phyloP scores from a whole-genome alignment of 345 rosid genomes.

The Mallotus nudiflorus region DNA sequence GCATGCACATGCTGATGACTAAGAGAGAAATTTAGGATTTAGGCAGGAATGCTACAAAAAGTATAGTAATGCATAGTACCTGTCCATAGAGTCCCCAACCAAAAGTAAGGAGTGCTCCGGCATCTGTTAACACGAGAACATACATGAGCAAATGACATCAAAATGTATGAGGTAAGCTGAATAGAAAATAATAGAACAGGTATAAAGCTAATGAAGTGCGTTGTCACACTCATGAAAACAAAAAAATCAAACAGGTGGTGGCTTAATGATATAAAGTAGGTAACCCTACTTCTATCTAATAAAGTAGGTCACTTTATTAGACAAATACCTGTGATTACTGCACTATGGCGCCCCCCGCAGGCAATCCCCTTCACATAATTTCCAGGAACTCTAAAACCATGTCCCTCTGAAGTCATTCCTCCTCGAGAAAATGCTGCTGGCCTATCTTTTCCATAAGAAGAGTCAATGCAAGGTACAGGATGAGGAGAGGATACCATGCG shows the following conservation, averaged over 20 bases:
- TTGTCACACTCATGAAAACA: not conserved
- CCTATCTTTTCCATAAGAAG: conserved; percentile 58
- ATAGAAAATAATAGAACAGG: too few relatives aligned
- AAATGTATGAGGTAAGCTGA: conserved; percentile 1
- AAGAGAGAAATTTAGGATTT: too few relatives aligned
- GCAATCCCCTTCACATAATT: conserved; percentile 79
- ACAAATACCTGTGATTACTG: conserved; percentile 71
- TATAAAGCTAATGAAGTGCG: not conserved
- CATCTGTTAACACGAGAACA: conserved; percentile 53
- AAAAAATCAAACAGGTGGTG: not conserved
- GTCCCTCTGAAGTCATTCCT: conserved; percentile 58
- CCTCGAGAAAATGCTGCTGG: conserved; percentile 47
- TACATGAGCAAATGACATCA: not conserved
- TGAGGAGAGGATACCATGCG: conserved; percentile 96
- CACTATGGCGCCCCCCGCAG: conserved; percentile 99
- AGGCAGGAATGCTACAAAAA: too few relatives aligned
- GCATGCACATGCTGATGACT: not conserved
- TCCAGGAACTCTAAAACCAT: conserved; percentile 67
- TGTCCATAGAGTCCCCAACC: conserved; percentile 99
- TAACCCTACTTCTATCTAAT: conserved; percentile 6
- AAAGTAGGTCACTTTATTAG: not conserved
- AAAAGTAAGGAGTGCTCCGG: conserved; percentile 92
- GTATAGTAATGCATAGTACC: conserved; percentile 40
- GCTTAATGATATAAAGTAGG: too few relatives aligned
- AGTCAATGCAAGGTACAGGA: conserved; percentile 73